Base-by-base conservation (phyloP, 2,329 filamentous ascomycete genomes). In the Penicillium vulpinum region DNA sequence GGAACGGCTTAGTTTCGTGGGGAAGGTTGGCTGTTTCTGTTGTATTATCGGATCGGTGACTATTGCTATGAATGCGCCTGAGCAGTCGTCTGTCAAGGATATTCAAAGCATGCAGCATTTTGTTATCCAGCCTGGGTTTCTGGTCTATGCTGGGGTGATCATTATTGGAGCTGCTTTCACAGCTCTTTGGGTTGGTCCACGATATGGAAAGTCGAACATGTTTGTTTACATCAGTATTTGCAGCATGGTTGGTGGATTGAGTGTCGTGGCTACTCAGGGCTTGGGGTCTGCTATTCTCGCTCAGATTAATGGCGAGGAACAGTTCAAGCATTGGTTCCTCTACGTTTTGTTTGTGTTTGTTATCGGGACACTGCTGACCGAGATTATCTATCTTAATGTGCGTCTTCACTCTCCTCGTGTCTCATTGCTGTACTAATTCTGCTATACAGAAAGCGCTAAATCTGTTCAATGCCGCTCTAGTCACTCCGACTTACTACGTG, bases 401-500 rank as follows among this genome's bases (percentile, higher is more conserved):
- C 83, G 92, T 84, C 28, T n/a, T 28, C 36, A 6, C 7, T 9
- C 13, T 22, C 45, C 7, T 47, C n/a, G 10, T 35, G 3, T 18
- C 13, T 15, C 10, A 47, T 43, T 33, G 18, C 44, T 28, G 5
- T 13, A n/a, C 31, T 51, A 15, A 16, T 45, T 40, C 15, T 47
- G 16, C 55, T 66, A 22, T 58, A 57, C 76, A 97, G 92, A 99
- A 99, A 97, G 94, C 94, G 6, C 83, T 97, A 55, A 97, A 99
- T 70, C 77, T 99, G 48, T 97, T 93, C 81, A 97, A 99, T 69
- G 94, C 94, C 36, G 93, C 94, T 8, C 84, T 99, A 63, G 94
- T 99, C 58, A 99, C 94, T 0, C 94, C 94, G 0, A 99, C 94
- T 2, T 99, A 99, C 78, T 99, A 99, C 74, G 94, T 99, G 63